Evolutionary conservation across 1,284 basidiomycete species (phyloP).

Genomic region (Puccinia novopanici): DNA sequence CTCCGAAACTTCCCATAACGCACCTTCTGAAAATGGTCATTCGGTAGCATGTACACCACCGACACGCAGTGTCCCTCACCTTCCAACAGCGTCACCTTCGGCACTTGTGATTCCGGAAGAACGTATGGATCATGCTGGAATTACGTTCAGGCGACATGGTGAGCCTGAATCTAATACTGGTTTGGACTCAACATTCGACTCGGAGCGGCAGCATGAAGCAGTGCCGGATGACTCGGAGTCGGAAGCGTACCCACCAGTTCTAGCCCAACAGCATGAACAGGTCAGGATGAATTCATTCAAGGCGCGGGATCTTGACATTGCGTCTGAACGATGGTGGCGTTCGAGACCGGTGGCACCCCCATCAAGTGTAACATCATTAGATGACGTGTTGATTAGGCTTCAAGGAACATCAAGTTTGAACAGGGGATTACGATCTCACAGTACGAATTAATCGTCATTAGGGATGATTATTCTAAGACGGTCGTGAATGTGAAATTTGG

Average conservation of each 20-base stretch:
- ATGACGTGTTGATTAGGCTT: slow-evolving; percentile 34
- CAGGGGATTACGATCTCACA: slow-evolving; percentile 26
- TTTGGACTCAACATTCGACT: neutral
- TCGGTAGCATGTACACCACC: neutral
- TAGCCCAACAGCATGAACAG: slow-evolving; percentile 4
- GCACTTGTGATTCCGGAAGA: neutral
- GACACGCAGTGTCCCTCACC: neutral
- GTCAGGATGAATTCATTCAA: slow-evolving; percentile 15
- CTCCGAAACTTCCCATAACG: neutral
- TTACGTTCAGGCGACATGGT: neutral
- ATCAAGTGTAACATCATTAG: slow-evolving; percentile 21
- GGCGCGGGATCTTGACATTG: slow-evolving; percentile 46
- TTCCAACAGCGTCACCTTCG: neutral
- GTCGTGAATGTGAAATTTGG: slow-evolving; percentile 42
- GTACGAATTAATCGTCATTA: slow-evolving; percentile 41
- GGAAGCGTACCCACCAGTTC: slow-evolving; percentile 5
- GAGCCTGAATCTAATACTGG: neutral
- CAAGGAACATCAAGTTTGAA: slow-evolving; percentile 41
- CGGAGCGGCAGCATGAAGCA: neutral
- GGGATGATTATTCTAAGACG: slow-evolving; percentile 50
- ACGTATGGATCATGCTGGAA: neutral
- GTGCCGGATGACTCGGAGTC: neutral
- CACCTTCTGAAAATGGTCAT: neutral
- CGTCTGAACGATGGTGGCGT: slow-evolving; percentile 48
- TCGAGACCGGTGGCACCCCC: slow-evolving; percentile 27